Conservation (phyloP, 352 stramenopile genomes). For the Pelagophyceae sp. region DNA sequence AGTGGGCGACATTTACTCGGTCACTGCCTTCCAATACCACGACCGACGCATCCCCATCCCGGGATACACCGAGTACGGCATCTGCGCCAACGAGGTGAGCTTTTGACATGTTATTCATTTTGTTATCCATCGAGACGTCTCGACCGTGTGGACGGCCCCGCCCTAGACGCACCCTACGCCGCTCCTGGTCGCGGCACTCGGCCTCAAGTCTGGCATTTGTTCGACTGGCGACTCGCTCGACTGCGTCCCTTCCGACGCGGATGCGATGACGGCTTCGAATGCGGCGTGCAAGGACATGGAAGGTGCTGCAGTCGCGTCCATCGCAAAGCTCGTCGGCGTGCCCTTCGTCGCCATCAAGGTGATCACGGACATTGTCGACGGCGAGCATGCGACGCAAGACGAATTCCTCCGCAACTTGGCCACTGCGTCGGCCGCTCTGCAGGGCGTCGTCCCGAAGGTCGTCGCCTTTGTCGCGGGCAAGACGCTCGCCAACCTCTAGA, state of each 20-base stretch:
- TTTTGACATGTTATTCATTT: too few species aligned
- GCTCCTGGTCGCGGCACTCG: conserved; percentile 24
- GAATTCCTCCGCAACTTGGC: conserved; percentile 59
- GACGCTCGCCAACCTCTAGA: not conserved
- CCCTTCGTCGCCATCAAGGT: conserved; percentile 62
- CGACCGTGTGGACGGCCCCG: too few species aligned
- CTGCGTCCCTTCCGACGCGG: conserved; percentile 43
- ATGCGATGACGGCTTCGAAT: conserved; percentile 50
- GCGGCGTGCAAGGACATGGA: conserved; percentile 61
- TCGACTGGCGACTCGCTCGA: conserved; percentile 57
- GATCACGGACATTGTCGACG: conserved; percentile 62
- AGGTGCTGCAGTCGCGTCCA: conserved; percentile 50
- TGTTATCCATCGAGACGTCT: too few species aligned
- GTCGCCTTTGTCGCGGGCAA: conserved; percentile 8
- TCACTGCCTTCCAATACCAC: conserved; percentile 50
- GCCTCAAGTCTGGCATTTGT: conserved; percentile 49
- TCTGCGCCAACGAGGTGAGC: too few species aligned
- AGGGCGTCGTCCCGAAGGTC: conserved; percentile 6
- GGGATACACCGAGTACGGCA: conserved; percentile 46
- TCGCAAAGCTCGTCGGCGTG: conserved; percentile 36
- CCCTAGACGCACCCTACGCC: conserved; percentile 30
- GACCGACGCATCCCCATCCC: conserved; percentile 58
- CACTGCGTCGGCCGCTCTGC: not conserved
- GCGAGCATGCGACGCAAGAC: conserved; percentile 49
- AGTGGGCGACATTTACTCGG: conserved; percentile 55